These are phyloP conservation scores for Alternaria sp. DNA, from an alignment of 2,329 filamentous ascomycete species.

Conservation along the genomic window DNA sequence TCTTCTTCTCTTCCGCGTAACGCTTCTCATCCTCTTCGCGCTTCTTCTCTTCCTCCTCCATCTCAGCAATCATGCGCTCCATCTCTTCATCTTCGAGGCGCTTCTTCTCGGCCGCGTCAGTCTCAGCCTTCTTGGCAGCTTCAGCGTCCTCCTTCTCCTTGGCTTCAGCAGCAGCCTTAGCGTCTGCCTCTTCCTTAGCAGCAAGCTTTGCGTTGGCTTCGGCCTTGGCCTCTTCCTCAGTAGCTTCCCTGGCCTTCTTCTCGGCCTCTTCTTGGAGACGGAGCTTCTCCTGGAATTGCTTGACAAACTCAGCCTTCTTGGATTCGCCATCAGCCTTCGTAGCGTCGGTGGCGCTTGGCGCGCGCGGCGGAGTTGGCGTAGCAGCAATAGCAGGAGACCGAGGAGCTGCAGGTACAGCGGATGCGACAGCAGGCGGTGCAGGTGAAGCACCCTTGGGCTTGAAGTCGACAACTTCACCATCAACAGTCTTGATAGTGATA, in stretches of 20 bases:
- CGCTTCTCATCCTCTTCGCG: slow-evolving; percentile 74
- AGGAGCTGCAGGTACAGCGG: slow-evolving; percentile 59
- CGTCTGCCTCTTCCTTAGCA: slow-evolving; percentile 53
- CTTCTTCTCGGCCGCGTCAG: slow-evolving; percentile 46
- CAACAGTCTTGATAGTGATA: slow-evolving; percentile 82
- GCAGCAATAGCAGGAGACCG: slow-evolving; percentile 73
- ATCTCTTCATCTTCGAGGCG: slow-evolving; percentile 55
- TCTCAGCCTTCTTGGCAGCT: slow-evolving; percentile 54
- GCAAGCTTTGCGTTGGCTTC: slow-evolving; percentile 62
- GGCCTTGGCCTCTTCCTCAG: slow-evolving; percentile 52
- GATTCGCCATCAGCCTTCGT: slow-evolving; percentile 70
- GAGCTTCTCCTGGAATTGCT: slow-evolving; percentile 69
- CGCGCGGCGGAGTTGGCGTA: slow-evolving; percentile 71
- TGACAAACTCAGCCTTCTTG: slow-evolving; percentile 68
- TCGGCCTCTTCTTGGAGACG: slow-evolving; percentile 66
- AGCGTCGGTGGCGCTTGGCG: slow-evolving; percentile 67
- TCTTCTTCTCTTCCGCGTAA: slow-evolving; percentile 74
- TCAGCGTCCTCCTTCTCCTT: slow-evolving; percentile 44
- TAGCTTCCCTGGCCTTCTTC: slow-evolving; percentile 58
- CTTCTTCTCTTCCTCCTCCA: slow-evolving; percentile 55
- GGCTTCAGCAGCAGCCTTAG: slow-evolving; percentile 41
- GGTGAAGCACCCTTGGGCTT: slow-evolving; percentile 53
- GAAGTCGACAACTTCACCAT: slow-evolving; percentile 78
- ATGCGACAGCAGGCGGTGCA: slow-evolving; percentile 47
- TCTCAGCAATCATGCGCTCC: slow-evolving; percentile 71